Evolutionary conservation across 2,329 filamentous ascomycete species (phyloP), one percentile per base, ranked within the genome.

Genomic region (Bipolaris sorokiniana): DNA sequence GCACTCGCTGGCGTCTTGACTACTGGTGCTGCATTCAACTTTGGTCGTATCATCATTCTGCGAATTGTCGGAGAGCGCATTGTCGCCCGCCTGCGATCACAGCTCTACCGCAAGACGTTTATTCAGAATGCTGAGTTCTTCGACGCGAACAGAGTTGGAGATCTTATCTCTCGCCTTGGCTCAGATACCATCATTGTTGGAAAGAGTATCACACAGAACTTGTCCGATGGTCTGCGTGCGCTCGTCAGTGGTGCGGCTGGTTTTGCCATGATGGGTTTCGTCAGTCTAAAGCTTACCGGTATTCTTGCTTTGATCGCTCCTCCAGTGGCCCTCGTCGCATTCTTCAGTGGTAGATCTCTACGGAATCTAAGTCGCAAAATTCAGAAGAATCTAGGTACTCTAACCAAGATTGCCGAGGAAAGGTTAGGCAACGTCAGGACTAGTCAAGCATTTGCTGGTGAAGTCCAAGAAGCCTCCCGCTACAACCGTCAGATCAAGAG

Each of bases 111-210:
- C 64, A 87, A 90, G 63, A 99, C 95, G 0, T 96, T 96, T 68
- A 85, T 95, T n/a, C 95, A 99, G 76, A 95, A 99, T 76, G 95
- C 95, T 56, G 95, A 98, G 72, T 99, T 99, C 80, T 99, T 99
- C 72, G 95, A 99, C 74, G 95, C 95, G 37, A 99, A 99, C 79
- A 86, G 95, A 23, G 93, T 97, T 23, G 95, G 95, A 75, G 95
- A 99, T 74, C 81, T 99, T 67, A 97, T 99, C 71, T 98, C 94
- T 36, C 89, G 96, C 36, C 86, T 99, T 44, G 93, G 94, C 70
- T 96, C 93, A 2, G 96, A 99, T 76, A 97, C 95, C 0, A 92
- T 98, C 71, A 96, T 99, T 71, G 95, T 99, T 52, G 95, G 94
- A 73, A 99, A 99, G 79, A 97, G 92, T 70, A 97, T 99, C 64